Base-by-base conservation (phyloP, 1,139 yeast genomes). In the Yamadazyma atlantica region DNA sequence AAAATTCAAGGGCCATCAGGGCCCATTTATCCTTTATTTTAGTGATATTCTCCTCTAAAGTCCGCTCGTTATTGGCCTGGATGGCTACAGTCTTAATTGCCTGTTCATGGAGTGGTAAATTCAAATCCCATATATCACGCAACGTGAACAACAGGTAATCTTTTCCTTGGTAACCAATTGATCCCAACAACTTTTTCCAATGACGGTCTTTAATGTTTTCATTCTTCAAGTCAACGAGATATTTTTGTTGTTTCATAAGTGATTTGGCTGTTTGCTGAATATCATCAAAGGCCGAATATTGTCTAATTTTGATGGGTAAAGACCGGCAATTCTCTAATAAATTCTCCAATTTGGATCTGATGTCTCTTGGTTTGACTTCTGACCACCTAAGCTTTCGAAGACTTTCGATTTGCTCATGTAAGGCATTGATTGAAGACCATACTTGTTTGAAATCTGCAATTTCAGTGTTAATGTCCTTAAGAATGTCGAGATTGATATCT, bases 31-130 rank as follows among this genome's bases (percentile, higher is more conserved):
- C 51, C 36, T 64, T 66, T 10, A 90, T 77, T 6, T 62, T 55
- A 1, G 49, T 50, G 17, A 85, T 53, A 10, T 80, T 75, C 13
- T 73, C 78, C 43, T 84, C 88, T 6, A 92, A 64, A 0, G 78
- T 69, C 41, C 74, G 68, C 52, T 92, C 97, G 16, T 87, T 85
- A 42, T 77, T 78, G 0, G 97, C 97, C 44, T 75, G 78, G 1
- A 69, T 66, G 3, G 87, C 51, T 1, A 85, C 59, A 0, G 73
- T 63, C 34, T 71, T 73, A 3, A 90, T 62, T 1, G 58, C 42
- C 2, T 53, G 49, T 32, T 75, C 77, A 57, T 86, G 76, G 1
- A 62, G 45, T 0, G 50, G 29, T 19, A 85, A 56, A 32, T 82
- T 66, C 38, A 88, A 56, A 32, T 67, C 71, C 78, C 90, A 75